Base-by-base conservation (phyloP, 768 basidiomycete species). In the Paxillus rubicundulus region DNA sequence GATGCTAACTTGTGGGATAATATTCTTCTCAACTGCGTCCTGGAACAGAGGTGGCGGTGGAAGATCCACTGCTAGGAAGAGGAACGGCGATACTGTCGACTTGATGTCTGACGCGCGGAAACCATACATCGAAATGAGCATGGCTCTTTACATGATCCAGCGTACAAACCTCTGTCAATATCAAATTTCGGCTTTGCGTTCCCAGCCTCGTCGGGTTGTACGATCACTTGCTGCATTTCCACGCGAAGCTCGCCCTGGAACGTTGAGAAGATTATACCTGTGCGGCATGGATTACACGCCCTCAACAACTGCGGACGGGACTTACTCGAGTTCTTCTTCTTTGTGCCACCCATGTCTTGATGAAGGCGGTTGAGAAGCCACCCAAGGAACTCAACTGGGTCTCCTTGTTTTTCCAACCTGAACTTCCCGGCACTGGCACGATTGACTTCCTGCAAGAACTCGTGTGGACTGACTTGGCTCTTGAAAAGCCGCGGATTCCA, bases 401-500 rank as follows among this genome's bases (percentile, higher is more conserved):
- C 97, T 1, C 97, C 97, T 72, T 94, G 92, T 65, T 89, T 79
- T 63, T 96, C 95, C 58, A 98, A 77, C 56, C 91, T 85, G 73
- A 95, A 98, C 72, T 92, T 93, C 14, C 92, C 94, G 42, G 74
- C 80, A 63, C 92, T 95, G 45, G 88, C 87, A 57, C 92, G 80
- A 60, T 88, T 87, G 50, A 98, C 95, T 72, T 98, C 97, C 71
- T 99, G 97, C 50, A 99, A 73, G 68, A 98, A 94, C 68, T 99
- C 97, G 68, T 99, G 97, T n/a, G 97, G 97, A 60, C 87, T 91
- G 61, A 98, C 94, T 78, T 99, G 97, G 54, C 89, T 87, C 71
- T 99, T 99, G 82, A 99, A 99, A 50, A 96, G 73, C 46, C 86
- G 78, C 9, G 95, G 92, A 71, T 97, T 98, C 97, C 97, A 99